These are phyloP conservation scores for Paramecium tetraurelia DNA, from an alignment of 73 alveolate species.

Conservation along the genomic window DNA sequence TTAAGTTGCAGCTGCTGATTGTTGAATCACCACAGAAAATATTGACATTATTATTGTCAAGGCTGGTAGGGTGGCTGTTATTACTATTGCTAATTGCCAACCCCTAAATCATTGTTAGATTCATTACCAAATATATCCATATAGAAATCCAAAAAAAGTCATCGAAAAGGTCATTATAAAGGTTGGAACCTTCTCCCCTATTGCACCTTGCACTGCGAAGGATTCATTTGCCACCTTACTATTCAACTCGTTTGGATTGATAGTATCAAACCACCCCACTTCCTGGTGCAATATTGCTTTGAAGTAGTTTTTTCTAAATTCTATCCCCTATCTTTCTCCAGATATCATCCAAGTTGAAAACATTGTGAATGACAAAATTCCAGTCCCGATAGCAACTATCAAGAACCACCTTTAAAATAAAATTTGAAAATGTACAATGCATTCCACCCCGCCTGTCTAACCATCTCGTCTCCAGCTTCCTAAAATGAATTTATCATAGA, in stretches of 20 bases:
- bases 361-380: neutral
- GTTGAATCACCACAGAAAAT: slow-evolving; percentile 52
- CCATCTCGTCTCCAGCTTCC: slow-evolving; percentile 3
- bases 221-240: slow-evolving; percentile 50
- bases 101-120: slow-evolving; percentile 34
- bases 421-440: slow-evolving; percentile 4
- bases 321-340: slow-evolving; percentile 50
- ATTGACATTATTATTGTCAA: slow-evolving; percentile 19
- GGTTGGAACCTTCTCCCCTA: slow-evolving; percentile 76
- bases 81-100: slow-evolving; percentile 61
- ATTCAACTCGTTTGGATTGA: slow-evolving; percentile 49
- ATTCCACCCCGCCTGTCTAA: slow-evolving; percentile 7
- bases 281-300: slow-evolving; percentile 42
- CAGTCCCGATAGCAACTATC: slow-evolving; percentile 4
- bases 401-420: neutral
- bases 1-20: slow-evolving; percentile 57
- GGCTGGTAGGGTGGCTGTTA: slow-evolving; percentile 56
- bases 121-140: slow-evolving; percentile 11
- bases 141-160: slow-evolving; percentile 66
- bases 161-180: slow-evolving; percentile 67
- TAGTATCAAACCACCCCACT: slow-evolving; percentile 59
- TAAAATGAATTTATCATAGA: slow-evolving; percentile 23
- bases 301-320: slow-evolving; percentile 37
- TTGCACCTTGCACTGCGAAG: slow-evolving; percentile 63
- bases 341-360: slow-evolving; percentile 51